These are phyloP conservation scores for Fusarium chaquense DNA, from an alignment of 2,329 filamentous ascomycete species.

Conservation along the genomic window DNA sequence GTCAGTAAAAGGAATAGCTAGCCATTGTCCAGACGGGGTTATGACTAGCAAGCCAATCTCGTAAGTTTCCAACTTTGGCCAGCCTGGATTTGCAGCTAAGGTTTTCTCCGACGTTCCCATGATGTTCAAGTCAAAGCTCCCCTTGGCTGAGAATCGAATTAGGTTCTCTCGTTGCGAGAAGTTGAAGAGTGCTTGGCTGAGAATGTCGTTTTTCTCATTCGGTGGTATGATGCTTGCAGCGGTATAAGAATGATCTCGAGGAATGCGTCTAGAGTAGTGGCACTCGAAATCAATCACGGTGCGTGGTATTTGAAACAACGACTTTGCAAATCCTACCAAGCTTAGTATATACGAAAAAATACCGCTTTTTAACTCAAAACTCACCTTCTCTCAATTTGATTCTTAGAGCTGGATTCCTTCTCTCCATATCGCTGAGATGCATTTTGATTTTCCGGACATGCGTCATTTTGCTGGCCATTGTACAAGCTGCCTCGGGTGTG, in stretches of 20 bases:
- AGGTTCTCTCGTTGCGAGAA: constrained; percentile 18
- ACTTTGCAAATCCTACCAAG: background rate
- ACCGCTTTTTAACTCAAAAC: background rate
- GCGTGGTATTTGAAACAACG: background rate
- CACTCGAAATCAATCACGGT: constrained; percentile 13
- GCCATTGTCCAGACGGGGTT: constrained; percentile 14
- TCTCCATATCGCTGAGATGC: constrained; percentile 18
- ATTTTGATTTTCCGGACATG: constrained; percentile 3
- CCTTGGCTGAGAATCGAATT: background rate
- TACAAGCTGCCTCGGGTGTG: background rate
- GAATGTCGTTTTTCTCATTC: background rate
- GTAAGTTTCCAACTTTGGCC: constrained; percentile 14
- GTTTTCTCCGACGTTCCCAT: background rate
- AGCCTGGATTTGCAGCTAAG: background rate
- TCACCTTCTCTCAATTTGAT: constrained; percentile 2
- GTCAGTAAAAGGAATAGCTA: background rate
- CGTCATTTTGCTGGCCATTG: constrained; percentile 13
- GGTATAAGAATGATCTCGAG: constrained; percentile 2
- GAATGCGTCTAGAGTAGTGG: constrained; percentile 5
- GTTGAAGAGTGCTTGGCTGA: constrained; percentile 10
- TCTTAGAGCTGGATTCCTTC: background rate
- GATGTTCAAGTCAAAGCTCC: constrained; percentile 13
- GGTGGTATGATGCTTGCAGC: background rate
- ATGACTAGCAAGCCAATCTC: constrained; percentile 9
- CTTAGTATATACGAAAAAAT: background rate